A percentile compares a stretch with the other conserved stretches of the same genome.
Conservation (phyloP, 495 filamentous ascomycete species). For the Neurospora sp. region DNA sequence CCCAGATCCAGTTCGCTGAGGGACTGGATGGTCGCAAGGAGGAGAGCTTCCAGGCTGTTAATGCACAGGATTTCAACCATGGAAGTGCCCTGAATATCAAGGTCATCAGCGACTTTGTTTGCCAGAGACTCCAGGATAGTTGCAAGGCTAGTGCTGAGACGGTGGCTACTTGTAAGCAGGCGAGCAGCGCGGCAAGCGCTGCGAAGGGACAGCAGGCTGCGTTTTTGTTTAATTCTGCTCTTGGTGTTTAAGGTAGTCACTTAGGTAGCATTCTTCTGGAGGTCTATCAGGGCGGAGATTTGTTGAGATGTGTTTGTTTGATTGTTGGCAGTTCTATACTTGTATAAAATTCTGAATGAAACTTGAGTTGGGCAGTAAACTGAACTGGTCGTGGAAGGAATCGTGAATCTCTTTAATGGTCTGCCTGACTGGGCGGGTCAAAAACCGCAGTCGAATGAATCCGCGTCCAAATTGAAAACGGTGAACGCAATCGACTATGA, state of each 20-base stretch:
- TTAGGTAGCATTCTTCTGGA: neutral
- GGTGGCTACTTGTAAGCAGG: constrained; percentile 37
- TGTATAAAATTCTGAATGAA: neutral
- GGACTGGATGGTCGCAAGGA: constrained; percentile 45
- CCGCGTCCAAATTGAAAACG: neutral
- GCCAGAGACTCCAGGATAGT: constrained; percentile 38
- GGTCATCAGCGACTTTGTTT: constrained; percentile 47
- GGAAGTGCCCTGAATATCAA: constrained; percentile 46
- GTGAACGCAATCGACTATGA: neutral
- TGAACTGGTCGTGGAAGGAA: neutral
- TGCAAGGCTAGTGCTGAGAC: constrained; percentile 42
- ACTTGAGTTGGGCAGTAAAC: neutral
- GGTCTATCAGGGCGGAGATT: neutral
- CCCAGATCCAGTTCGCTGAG: constrained; percentile 44
- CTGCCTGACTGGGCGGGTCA: neutral
- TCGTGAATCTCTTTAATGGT: neutral
- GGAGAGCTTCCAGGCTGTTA: constrained; percentile 40
- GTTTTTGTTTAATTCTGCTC: constrained; percentile 46
- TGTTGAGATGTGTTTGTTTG: neutral
- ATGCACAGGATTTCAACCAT: constrained; percentile 46
- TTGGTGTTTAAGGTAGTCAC: constrained; percentile 22
- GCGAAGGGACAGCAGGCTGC: constrained; percentile 42
- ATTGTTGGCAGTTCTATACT: neutral
- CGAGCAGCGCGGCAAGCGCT: constrained; percentile 28
- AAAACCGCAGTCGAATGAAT: neutral